Evolutionary conservation across 1,284 basidiomycete genomes (phyloP), one percentile per base, ranked within the genome.

Genomic region (Fistulina hepatica): DNA sequence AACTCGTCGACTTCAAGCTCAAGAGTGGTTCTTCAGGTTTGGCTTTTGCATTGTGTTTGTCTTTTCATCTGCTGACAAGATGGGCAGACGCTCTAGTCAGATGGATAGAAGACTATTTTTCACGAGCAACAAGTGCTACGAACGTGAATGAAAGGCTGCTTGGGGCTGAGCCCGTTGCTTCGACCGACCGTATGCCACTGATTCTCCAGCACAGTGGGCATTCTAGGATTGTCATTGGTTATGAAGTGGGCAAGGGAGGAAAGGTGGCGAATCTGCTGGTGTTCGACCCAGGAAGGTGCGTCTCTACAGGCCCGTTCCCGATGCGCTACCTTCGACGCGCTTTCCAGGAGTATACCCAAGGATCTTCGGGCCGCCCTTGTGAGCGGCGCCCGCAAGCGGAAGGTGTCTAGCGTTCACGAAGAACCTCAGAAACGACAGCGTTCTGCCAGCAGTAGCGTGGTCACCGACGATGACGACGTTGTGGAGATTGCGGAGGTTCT

Each of bases 221-320:
- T 59, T 92, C 89, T 11, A 61, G 82, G n/a, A 81, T 79, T 2
- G 75, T 93, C 11, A 67, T 92, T 2, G 89, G 89, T 2, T 90
- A 81, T 48, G 85, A 92, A 52, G 57, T 76, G 25, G 64, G 60
- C 21, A 69, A 66, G 44, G 63, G 63, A 15, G 79, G 76, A 5
- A 31, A 19, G 4, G 58, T 63, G 10, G 63, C 72, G 26, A 78
- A 74, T 46, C 63, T 93, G 2, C 61, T 92, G 8, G 61, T 73
- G 7, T 85, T 90, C 44, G 85, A 92, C 59, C 84, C 88, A 9
- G 73, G 75, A n/a, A 65, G 54, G 86, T 86, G 45, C 46, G 70
- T 55, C 4, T 45, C 21, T 19, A 13, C 15, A 36, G 27, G 5
- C 15, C n/a, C 23, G 5, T 30, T 5, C 24, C 15, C 9, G 10